Base-by-base conservation (phyloP, 768 basidiomycete genomes). In the Leccinum obscurum region DNA sequence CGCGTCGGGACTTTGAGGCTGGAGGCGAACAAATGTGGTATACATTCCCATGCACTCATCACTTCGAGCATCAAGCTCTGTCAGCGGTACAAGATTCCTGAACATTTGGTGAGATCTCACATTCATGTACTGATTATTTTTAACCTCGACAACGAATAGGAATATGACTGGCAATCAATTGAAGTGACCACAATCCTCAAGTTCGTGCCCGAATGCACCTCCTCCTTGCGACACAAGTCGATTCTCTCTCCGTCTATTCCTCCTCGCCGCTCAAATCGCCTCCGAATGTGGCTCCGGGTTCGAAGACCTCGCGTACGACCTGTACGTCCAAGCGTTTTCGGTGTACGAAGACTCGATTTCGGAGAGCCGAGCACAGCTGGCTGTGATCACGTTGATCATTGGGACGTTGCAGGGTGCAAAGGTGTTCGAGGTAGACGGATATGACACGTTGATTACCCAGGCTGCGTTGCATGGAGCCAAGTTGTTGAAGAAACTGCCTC, bases 301-400 rank as follows among this genome's bases (percentile, higher is more conserved):
- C 66, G 95, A 97, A 75, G 95, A 98, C 72, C 85, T 98, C 60
- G 87, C 93, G 15, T 99, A 99, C 72, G 96, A 99, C 72, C 88
- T 98, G 66, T 98, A 95, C 69, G 97, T 98, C 14, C 95, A 98
- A 72, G 93, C 95, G 0, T 98, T 99, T 74, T 94, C 89, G 28
- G 94, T 98, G 13, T 98, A 99, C 76, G 97, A 99, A 72, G 97
- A 99, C 73, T 89, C 85, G 67, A 98, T 99, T 54, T 95, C 92
- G 50, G 97, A 99, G 71, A 93, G 91, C 35, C 85, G 95, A 4
- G 94, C 94, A 6, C 97, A 99, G 73, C 78, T 99, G 9, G 93
- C 96, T 69, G 95, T 95, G 20, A 98, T 99, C 71, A 93, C 94
- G 7, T 83, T 95, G 20, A 90, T 99, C 66, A 97, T 98, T 60